phyloP scores from a whole-genome alignment of 2,329 filamentous ascomycete genomes.

The Venturia pyrina region DNA sequence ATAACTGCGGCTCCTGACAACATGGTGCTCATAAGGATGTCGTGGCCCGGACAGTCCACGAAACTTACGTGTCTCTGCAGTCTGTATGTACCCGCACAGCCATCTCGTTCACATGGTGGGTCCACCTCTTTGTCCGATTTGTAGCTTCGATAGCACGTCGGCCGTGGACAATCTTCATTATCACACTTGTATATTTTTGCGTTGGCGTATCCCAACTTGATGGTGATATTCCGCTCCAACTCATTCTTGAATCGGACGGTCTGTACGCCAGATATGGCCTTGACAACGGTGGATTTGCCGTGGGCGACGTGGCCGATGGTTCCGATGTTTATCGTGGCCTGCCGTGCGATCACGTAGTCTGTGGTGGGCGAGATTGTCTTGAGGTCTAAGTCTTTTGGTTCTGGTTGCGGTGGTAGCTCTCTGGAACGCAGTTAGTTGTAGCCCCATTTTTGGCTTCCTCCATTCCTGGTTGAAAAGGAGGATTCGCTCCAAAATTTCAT shows the following conservation, averaged over 20 bases:
- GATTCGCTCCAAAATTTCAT: no score
- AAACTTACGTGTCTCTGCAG: slow-evolving; percentile 87
- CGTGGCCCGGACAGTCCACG: slow-evolving; percentile 66
- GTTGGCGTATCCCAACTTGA: slow-evolving; percentile 99
- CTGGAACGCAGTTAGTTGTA: no score
- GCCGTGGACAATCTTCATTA: slow-evolving; percentile 79
- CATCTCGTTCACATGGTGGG: slow-evolving; percentile 87
- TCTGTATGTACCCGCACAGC: slow-evolving; percentile 78
- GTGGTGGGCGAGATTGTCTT: slow-evolving; percentile 72
- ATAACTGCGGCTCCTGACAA: slow-evolving; percentile 98
- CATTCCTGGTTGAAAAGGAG: no score
- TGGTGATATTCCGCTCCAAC: slow-evolving; percentile 97
- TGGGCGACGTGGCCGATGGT: slow-evolving; percentile 98
- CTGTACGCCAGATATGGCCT: slow-evolving; percentile 97
- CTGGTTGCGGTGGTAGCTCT: slow-evolving; percentile 77
- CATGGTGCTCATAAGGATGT: slow-evolving; percentile 99
- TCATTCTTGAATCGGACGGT: slow-evolving; percentile 99
- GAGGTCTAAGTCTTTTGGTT: slow-evolving; percentile 81
- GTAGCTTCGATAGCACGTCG: slow-evolving; percentile 92
- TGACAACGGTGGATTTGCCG: slow-evolving; percentile 97
- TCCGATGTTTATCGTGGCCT: slow-evolving; percentile 98
- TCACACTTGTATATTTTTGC: slow-evolving; percentile 99
- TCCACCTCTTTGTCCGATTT: slow-evolving; percentile 99
- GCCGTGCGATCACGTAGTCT: slow-evolving; percentile 91
- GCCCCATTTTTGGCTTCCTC: no score